Base-by-base conservation (phyloP, 2,329 filamentous ascomycete genomes). In the Lachnellula occidentalis region DNA sequence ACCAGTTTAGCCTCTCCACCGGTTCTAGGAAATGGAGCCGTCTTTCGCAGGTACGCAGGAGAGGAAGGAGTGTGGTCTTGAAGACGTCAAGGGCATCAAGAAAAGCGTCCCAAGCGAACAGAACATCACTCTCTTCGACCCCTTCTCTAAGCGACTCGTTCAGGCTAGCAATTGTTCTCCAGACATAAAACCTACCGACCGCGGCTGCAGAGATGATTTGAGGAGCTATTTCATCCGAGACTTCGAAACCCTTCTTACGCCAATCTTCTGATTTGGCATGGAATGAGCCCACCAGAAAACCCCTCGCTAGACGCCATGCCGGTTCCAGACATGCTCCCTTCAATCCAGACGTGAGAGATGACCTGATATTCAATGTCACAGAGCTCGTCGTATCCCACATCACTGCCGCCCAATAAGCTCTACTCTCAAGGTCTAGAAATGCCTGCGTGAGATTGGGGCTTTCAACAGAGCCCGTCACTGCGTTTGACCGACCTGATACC, bases 71-170 rank as follows among this genome's bases (percentile, higher is more conserved):
- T 2, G 65, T 67, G 14, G 57, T 54, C 45, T 64, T 64, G 46
- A 67, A 70, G 34, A 66, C 57, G 9, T 64, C 55, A 34, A 69
- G 58, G 4, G 61, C 62, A 22, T 68, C 66, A n/a, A 64, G 56
- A 21, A 63, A 61, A 2, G 56, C 58, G 9, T 56, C 54, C 58
- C 64, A 67, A 7, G 64, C 66, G 31, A 58, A 54, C 7, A 60
- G 55, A 34, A 69, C 64, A 34, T 61, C 62, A 8, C 63, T 58
- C 31, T 68, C 67, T 36, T 65, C 66, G 24, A 64, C 61, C 5
- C 67, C 67, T 50, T 70, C 67, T 34, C 67, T 58, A 15, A 70
- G 59, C 12, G 67, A 66, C 48, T 70, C 67, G 50, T 70, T 70
- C 17, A 70, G 48, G 2, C 66, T 57, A 6, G 67, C 64, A 14